Base-by-base conservation (phyloP, 768 basidiomycete genomes). In the Rhodosporidiobolus odoratus region DNA sequence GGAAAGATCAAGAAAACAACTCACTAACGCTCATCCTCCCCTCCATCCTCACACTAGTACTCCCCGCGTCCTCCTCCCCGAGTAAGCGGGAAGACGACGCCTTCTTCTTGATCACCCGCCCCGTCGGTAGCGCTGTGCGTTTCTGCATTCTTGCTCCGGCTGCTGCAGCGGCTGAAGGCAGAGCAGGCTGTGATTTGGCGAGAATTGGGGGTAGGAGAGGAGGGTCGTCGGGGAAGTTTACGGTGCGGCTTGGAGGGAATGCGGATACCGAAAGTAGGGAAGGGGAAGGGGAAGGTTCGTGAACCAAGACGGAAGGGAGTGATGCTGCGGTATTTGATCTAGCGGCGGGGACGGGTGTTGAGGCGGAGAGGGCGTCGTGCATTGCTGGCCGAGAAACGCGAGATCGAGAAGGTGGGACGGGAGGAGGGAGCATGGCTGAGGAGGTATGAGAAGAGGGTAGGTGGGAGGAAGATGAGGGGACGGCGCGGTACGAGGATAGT, bases 401-500 rank as follows among this genome's bases (percentile, higher is more conserved):
- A 48, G 66, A 69, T 21, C 66, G 66, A 17, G 15, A 56, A 35
- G 45, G 58, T 27, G 19, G 58, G 66, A n/a, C 58, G 58, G 30
- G n/a, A n/a, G 6, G 57, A n/a, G 30, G 62, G 4, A 30, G 52
- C 10, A 53, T 8, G 58, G 48, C 2, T 16, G 56, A 13, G 35
- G 47, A 30, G 38, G n/a, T n/a, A n/a, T n/a, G n/a, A n/a, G n/a
- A n/a, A n/a, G n/a, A n/a, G n/a, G n/a, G n/a, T n/a, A n/a, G n/a
- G n/a, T n/a, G n/a, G n/a, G 45, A 15, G 35, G 62, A 23, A 48
- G 71, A 27, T 2, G 60, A 25, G 1, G 65, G 52, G 32, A 72
- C 62, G 10, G 76, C 63, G 61, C 75, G 75, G 58, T 75, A 76
- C 38, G 75, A 43, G 23, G 57, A 43, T 35, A 77, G 75, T 53